Evolutionary conservation across 2,329 filamentous ascomycete genomes (phyloP).

Genomic region (Colletotrichum higginsianum): DNA sequence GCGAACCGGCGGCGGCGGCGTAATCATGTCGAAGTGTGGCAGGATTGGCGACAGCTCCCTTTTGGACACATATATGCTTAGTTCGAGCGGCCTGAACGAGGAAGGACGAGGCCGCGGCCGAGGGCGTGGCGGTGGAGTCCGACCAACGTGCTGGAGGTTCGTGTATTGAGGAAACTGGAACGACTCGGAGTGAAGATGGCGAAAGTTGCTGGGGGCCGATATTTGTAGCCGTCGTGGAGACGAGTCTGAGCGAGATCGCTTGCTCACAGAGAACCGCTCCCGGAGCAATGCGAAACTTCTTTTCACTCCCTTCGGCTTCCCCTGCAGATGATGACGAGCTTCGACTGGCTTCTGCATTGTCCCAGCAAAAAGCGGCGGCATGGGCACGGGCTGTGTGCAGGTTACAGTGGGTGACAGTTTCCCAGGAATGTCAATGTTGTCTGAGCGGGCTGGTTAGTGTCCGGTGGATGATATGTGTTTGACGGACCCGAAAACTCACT

Average conservation of each 20-base stretch:
- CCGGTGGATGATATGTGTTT: slow-evolving; percentile 20
- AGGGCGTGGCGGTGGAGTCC: slow-evolving; percentile 46
- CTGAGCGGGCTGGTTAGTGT: slow-evolving; percentile 39
- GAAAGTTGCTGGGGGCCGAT: slow-evolving; percentile 72
- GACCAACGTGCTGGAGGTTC: slow-evolving; percentile 48
- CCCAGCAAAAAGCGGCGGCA: slow-evolving; percentile 49
- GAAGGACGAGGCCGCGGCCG: slow-evolving; percentile 47
- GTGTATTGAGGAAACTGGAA: slow-evolving; percentile 53
- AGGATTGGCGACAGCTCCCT: slow-evolving; percentile 69
- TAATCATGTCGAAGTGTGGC: slow-evolving; percentile 63
- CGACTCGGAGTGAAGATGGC: slow-evolving; percentile 68
- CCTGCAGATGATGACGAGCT: slow-evolving; percentile 47
- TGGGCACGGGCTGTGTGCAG: slow-evolving; percentile 51
- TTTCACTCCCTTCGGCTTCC: slow-evolving; percentile 53
- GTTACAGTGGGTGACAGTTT: slow-evolving; percentile 48
- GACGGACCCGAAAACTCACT: slow-evolving; percentile 51
- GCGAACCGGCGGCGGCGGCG: slow-evolving; percentile 44
- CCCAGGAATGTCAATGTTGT: slow-evolving; percentile 45
- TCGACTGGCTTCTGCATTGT: slow-evolving; percentile 43
- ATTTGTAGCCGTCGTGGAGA: slow-evolving; percentile 68
- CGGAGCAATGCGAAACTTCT: slow-evolving; percentile 57
- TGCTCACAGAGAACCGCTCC: slow-evolving; percentile 61
- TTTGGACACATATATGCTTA: slow-evolving; percentile 66
- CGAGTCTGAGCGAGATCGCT: slow-evolving; percentile 61
- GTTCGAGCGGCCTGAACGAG: slow-evolving; percentile 69